Base-by-base conservation (phyloP, 1,284 basidiomycete genomes). In the Ganoderma sinense region DNA sequence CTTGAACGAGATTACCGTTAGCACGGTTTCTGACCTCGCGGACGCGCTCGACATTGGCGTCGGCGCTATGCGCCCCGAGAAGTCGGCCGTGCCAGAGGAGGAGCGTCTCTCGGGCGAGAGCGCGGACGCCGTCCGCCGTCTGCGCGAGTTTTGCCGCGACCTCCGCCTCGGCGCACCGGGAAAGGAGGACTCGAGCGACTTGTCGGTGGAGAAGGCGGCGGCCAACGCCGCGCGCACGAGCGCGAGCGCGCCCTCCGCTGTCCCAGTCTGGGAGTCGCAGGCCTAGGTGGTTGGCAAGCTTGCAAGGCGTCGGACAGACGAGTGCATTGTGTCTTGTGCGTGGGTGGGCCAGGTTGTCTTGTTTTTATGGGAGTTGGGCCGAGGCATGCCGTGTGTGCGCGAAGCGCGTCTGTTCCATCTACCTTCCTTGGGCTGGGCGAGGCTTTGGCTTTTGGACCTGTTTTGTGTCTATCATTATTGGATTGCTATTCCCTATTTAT, bases 71-170 rank as follows among this genome's bases (percentile, higher is more conserved):
- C 29, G 20, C 11, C 23, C 26, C 36, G 39, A 62, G 11, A 62
- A 48, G 36, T 58, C 68, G 26, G 60, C 70, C 40, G 2, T 26
- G 66, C 67, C 71, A 3, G 51, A 69, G 55, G 68, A 72, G 55
- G 68, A 72, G 18, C 63, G 51, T 23, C 71, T 76, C 60, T 64
- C 74, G 14, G 74, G 73, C 11, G 78, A 79, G 39, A 73, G 75
- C 65, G 75, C 73, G 29, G 74, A 75, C 58, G 79, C 80, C 63
- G 76, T 81, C 58, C 71, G 76, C 70, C 77, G 76, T 61, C 75
- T 82, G 48, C 73, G 78, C 71, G 78, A 78, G 72, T 81, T 76
- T 73, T 77, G 77, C 69, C 75, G 77, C 39, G 80, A 82, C 72
- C 73, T 82, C 64, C 78, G 78, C 71, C 60, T 76, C 69, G 71